phyloP scores from a whole-genome alignment of 1,139 yeast genomes.

The Taphrina sp. region DNA sequence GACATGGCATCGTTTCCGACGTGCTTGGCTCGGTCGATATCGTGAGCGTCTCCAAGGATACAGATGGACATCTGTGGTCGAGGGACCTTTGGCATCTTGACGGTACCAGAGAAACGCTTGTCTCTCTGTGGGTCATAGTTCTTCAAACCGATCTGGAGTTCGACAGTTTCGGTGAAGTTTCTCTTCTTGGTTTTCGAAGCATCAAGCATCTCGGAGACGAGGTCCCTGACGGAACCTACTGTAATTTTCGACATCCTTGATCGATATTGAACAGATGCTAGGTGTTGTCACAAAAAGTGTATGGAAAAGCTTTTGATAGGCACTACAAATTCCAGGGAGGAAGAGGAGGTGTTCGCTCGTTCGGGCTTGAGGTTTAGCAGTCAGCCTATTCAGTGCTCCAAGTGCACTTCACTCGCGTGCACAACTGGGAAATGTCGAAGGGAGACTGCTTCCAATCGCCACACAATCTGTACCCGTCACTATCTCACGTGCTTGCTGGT shows the following conservation, averaged over 20 bases:
- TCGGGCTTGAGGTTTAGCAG: too few species aligned
- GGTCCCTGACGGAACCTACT: conserved; percentile 67
- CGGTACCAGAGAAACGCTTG: conserved; percentile 99
- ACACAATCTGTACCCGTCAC: too few species aligned
- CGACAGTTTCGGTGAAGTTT: conserved; percentile 99
- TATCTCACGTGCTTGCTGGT: too few species aligned
- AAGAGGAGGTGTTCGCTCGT: too few species aligned
- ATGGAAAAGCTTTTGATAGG: too few species aligned
- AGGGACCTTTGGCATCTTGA: conserved; percentile 98
- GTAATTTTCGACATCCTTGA: conserved; percentile 17
- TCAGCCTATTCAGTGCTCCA: too few species aligned
- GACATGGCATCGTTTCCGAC: conserved; percentile 99
- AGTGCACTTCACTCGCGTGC: too few species aligned
- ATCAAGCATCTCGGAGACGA: conserved; percentile 89
- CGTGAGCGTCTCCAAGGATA: conserved; percentile 99
- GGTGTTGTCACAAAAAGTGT: too few species aligned
- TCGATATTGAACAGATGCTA: too few species aligned
- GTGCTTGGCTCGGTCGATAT: conserved; percentile 99
- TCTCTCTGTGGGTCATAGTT: conserved; percentile 99
- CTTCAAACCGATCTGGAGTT: conserved; percentile 99
- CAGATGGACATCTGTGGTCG: conserved; percentile 99
- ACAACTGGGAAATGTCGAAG: too few species aligned
- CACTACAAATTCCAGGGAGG: too few species aligned
- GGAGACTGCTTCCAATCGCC: too few species aligned
- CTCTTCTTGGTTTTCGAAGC: conserved; percentile 98